Base-by-base conservation (phyloP, 2,329 filamentous ascomycete genomes). In the Fusarium lateritium region DNA sequence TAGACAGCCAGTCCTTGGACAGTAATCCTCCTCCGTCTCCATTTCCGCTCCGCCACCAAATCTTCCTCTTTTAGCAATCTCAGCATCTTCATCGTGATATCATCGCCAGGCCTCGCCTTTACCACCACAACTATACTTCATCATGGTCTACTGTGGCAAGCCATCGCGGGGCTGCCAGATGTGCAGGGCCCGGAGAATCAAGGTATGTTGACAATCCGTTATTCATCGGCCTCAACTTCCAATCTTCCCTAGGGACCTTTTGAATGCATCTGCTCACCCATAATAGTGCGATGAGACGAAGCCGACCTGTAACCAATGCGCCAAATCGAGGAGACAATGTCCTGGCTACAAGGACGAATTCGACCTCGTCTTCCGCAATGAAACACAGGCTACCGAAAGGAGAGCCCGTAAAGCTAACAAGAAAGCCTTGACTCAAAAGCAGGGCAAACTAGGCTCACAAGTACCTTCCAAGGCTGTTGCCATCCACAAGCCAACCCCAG, bases 261-360 rank as follows among this genome's bases (percentile, higher is more conserved):
- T 39, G 47, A 21, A 60, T 43, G 28, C 36, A 46, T 36, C 43
- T 40, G 39, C 71, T 70, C 47, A 71, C 57, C 21, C 47, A 39
- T 55, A 22, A 40, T 70, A 91, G 89, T 91, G 89, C 76, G 89
- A 91, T 76, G 89, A 91, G 77, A 87, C 84, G 39, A 90, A 88
- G 67, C 89, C 89, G 11, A 88, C 86, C 7, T 92, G 89, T 77
- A 86, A 85, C 40, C 89, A 91, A 75, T 91, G 89, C 73, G 80
- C 83, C 67, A 91, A 90, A 73, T 90, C 88, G 38, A 83, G 87
- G 59, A 85, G 88, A 39, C 82, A 85, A 69, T 92, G 89, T 73
- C 89, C 89, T 5, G 89, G 89, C 45, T 91, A 91, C 78, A 89
- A 88, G 76, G 88, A 92, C 74, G 89, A 92, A 69, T 91, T 92